These are phyloP conservation scores for Pseudocercospora crystallina DNA, from an alignment of 2,329 filamentous ascomycete genomes.

Conservation along the genomic window DNA sequence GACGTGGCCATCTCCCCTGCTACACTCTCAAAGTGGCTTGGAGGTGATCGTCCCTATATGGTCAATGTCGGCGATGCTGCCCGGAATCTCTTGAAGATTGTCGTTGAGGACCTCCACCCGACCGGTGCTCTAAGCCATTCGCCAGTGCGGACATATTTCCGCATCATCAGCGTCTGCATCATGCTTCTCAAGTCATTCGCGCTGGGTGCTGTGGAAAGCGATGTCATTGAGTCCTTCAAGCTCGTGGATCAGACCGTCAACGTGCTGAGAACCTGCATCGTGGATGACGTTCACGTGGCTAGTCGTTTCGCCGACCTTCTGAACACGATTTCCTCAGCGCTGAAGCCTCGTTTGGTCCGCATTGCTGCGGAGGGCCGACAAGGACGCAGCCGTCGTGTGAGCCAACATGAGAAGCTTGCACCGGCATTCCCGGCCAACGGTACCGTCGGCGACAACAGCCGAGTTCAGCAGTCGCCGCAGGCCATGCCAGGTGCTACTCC, in stretches of 20 bases:
- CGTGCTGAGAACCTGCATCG: constrained; percentile 73
- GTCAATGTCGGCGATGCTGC: constrained; percentile 74
- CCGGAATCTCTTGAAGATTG: constrained; percentile 71
- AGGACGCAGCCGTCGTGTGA: constrained; percentile 25
- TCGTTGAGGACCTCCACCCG: constrained; percentile 73
- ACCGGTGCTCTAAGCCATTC: constrained; percentile 77
- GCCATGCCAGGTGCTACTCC: constrained; percentile 15
- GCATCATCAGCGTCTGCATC: constrained; percentile 82
- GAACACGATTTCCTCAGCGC: constrained; percentile 72
- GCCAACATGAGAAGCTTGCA: constrained; percentile 16
- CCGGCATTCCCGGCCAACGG: constrained; percentile 9
- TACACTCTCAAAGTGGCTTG: constrained; percentile 52
- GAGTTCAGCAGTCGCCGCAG: constrained; percentile 22
- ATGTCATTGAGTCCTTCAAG: constrained; percentile 72
- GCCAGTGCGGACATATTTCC: constrained; percentile 80
- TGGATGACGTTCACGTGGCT: constrained; percentile 83
- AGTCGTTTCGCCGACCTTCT: constrained; percentile 80
- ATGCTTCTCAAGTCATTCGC: constrained; percentile 83
- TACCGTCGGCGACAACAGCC: background rate
- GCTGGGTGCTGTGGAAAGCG: constrained; percentile 73
- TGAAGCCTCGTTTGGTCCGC: constrained; percentile 69
- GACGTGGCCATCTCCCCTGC: constrained; percentile 47
- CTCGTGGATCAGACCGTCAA: constrained; percentile 74
- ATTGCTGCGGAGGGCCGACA: constrained; percentile 49
- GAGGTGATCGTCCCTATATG: constrained; percentile 62